These are phyloP conservation scores for Calocybe cyanea DNA, from an alignment of 768 basidiomycete species.

Conservation along the genomic window DNA sequence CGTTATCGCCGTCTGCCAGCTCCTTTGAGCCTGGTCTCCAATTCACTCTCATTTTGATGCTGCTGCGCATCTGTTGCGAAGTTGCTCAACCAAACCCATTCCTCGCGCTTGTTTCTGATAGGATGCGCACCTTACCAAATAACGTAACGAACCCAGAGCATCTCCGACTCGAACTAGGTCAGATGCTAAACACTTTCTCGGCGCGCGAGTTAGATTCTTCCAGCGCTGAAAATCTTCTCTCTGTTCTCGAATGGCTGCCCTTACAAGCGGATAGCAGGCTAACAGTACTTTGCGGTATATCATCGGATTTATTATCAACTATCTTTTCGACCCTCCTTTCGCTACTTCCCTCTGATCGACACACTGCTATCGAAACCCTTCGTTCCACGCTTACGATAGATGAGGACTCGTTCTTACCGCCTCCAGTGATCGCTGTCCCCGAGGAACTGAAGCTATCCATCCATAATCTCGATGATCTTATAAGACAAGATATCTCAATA, in stretches of 20 bases:
- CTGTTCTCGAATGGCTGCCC: slow-evolving; percentile 55
- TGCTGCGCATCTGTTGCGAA: slow-evolving; percentile 28
- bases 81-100: slow-evolving; percentile 1
- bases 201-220: slow-evolving; percentile 30
- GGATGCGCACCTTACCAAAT: slow-evolving; percentile 21
- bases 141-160: slow-evolving; percentile 22
- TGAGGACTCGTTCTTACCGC: slow-evolving; percentile 33
- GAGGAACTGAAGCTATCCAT: slow-evolving; percentile 42
- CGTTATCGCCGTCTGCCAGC: slow-evolving; percentile 22
- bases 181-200: slow-evolving; percentile 26
- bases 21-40: slow-evolving; percentile 27
- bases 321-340: slow-evolving; percentile 37
- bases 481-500: slow-evolving; percentile 28
- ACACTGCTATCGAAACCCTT: slow-evolving; percentile 17
- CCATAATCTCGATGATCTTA: slow-evolving; percentile 42
- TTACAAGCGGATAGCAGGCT: slow-evolving; percentile 40
- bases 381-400: slow-evolving; percentile 33
- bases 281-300: slow-evolving; percentile 45
- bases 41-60: slow-evolving; percentile 27
- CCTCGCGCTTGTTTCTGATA: slow-evolving; percentile 20
- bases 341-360: slow-evolving; percentile 22
- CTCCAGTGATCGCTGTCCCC: slow-evolving; percentile 31
- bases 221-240: slow-evolving; percentile 34
- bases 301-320: slow-evolving; percentile 39
- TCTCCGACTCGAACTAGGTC: slow-evolving; percentile 32